A percentile compares a stretch with the other conserved stretches of the same genome.
phyloP scores from a whole-genome alignment of 1,284 basidiomycete genomes.

The Fereydounia khargensis region DNA sequence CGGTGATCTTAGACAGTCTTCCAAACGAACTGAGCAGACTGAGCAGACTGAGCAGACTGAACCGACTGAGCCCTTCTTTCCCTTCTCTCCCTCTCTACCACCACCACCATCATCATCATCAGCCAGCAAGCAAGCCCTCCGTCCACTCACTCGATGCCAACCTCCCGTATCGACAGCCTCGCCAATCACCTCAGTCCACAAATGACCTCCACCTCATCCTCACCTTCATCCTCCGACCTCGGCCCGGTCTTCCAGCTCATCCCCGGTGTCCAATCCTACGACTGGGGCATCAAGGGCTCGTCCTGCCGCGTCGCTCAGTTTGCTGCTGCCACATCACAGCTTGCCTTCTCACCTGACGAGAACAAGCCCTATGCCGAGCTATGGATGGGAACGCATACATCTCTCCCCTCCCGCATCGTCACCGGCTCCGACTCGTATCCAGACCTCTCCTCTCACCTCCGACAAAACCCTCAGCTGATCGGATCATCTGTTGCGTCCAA shows the following conservation, averaged over 20 bases:
- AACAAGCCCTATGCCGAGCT: conserved; percentile 52
- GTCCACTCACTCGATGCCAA: too few relatives aligned
- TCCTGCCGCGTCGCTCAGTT: conserved; percentile 41
- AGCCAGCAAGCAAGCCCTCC: too few relatives aligned
- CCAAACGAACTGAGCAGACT: too few relatives aligned
- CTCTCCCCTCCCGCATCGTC: conserved; percentile 71
- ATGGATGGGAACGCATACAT: conserved; percentile 98
- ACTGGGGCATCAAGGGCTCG: conserved; percentile 48
- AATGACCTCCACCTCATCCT: too few relatives aligned
- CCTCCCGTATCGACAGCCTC: too few relatives aligned
- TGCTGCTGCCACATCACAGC: conserved; percentile 30
- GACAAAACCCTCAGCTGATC: conserved; percentile 30
- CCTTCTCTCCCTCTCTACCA: too few relatives aligned
- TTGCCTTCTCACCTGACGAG: conserved; percentile 19
- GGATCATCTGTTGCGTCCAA: conserved; percentile 18
- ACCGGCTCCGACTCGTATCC: not conserved
- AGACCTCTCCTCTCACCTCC: conserved; percentile 28
- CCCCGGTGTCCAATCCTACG: conserved; percentile 54
- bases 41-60: too few relatives aligned
- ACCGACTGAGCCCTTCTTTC: too few relatives aligned
- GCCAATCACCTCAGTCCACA: too few relatives aligned
- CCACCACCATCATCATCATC: too few relatives aligned
- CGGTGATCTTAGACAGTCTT: too few relatives aligned
- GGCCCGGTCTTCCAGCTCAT: conserved; percentile 43
- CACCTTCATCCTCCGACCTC: too few relatives aligned